Evolutionary conservation across 2,329 filamentous ascomycete genomes (phyloP), one percentile per base, ranked within the genome.

Genomic region (Calonectria crousiana): DNA sequence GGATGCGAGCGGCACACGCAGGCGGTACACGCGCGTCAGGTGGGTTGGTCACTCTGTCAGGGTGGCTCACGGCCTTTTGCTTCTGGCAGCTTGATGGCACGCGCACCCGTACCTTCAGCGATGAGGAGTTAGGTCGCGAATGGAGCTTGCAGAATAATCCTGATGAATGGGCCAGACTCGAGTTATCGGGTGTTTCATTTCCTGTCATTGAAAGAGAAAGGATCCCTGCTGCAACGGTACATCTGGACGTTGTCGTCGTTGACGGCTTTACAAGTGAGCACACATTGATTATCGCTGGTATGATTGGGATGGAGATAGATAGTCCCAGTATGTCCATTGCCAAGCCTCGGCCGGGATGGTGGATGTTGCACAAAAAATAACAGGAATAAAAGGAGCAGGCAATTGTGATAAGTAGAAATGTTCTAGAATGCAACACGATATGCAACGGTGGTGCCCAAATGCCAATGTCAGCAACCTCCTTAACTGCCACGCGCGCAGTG

Each of bases 1-100:
- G 76, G 76, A 77, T 77, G 75, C 69, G 73, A 16, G 76, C 76
- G 34, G 75, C 75, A 8, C 73, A 77, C 34, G 36, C 70, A 52
- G 44, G 64, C 23, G 75, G 76, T 2, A 13, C 8, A 3, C 65
- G 56, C 11, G 73, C 38, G 5, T 77, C 75, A 3, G 60, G 53
- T 3, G 69, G 53, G 32, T 3, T 72, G 0, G 44, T 65, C 16
- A 56, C 67, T 11, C 23, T 77, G 6, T 77, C 71, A 2, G 75
- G 76, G 18, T 77, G 75, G 76, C 47, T 77, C 41, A 75, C 76
- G 14, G 73, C 73, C 8, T 77, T 77, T 44, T 75, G 66, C 28
- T 74, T 73, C 64, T 77, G 75, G 73, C 34, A 72, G 20, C 34
- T 36, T 6, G 38, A 73, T 30, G 74, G 74, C 3, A 70, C 53